Percentiles rank a stretch among this genome's conserved stretches.
Evolutionary conservation across 176 grass and related monocot species (phyloP).

Genomic region (Lolium perenne): DNA sequence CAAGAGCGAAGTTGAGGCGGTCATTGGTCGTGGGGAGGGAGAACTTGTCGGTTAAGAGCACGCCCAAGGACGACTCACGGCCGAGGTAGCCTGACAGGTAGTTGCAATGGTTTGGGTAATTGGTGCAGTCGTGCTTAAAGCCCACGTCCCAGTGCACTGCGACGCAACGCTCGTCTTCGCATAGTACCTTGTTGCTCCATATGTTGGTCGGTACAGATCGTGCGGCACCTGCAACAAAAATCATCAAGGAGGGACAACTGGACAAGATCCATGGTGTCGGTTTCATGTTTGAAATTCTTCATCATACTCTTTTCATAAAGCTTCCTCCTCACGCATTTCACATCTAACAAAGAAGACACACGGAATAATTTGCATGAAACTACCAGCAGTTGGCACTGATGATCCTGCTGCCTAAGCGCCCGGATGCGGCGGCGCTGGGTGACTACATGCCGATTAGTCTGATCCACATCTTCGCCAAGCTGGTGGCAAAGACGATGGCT

Average conservation of each 20-base stretch:
- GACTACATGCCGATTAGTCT: too few species aligned
- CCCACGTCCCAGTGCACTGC: background rate
- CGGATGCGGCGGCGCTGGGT: too few species aligned
- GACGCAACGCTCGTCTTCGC: slow-evolving; percentile 26
- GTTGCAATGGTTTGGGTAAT: slow-evolving; percentile 55
- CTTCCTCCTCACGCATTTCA: background rate
- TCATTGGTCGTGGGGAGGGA: slow-evolving; percentile 41
- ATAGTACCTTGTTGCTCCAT: slow-evolving; percentile 44
- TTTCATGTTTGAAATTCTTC: background rate
- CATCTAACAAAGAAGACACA: background rate
- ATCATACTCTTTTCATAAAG: too few species aligned
- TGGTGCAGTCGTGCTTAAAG: slow-evolving; percentile 58
- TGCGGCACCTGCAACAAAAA: slow-evolving; percentile 66
- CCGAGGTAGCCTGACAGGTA: slow-evolving; percentile 67
- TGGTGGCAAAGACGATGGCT: too few species aligned
- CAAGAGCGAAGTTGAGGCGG: slow-evolving; percentile 62
- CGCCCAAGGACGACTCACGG: slow-evolving; percentile 55
- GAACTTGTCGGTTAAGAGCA: slow-evolving; percentile 67
- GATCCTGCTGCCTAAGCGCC: too few species aligned
- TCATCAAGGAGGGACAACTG: background rate
- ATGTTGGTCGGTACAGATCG: slow-evolving; percentile 46
- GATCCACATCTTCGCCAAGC: too few species aligned
- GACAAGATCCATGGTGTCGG: background rate
- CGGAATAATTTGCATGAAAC: background rate
- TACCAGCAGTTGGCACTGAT: too few species aligned